A percentile compares a stretch with the other conserved stretches of the same genome.
Evolutionary conservation across 2,329 filamentous ascomycete genomes (phyloP).

Genomic region (Apiospora pterosperma): DNA sequence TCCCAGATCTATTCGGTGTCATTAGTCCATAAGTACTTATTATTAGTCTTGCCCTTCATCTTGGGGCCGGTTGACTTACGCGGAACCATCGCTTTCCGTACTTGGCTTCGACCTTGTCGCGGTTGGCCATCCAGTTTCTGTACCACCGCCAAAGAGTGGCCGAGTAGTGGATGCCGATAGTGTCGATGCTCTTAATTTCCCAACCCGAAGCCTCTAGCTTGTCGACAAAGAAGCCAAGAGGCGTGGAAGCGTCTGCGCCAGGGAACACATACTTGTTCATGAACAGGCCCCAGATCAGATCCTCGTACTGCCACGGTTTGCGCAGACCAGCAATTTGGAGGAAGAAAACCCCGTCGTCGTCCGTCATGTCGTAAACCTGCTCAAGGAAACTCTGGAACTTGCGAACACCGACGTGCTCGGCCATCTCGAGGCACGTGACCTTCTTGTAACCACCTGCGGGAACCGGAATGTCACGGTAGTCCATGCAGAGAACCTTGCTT

Average conservation of each 20-base stretch:
- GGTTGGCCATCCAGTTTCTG: constrained; percentile 95
- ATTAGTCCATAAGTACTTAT: too few species aligned
- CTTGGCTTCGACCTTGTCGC: constrained; percentile 88
- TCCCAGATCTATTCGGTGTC: constrained; percentile 58
- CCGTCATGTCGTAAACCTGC: constrained; percentile 92
- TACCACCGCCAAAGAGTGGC: constrained; percentile 96
- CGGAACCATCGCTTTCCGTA: constrained; percentile 96
- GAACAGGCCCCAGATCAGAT: constrained; percentile 96
- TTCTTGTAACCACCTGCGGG: constrained; percentile 81
- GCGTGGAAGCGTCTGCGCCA: constrained; percentile 91
- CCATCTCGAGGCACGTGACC: constrained; percentile 98
- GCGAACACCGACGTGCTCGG: constrained; percentile 94
- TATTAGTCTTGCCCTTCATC: not conserved
- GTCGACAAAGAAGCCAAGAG: constrained; percentile 82
- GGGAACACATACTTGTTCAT: constrained; percentile 99
- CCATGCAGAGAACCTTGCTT: constrained; percentile 89
- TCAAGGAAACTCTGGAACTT: constrained; percentile 77
- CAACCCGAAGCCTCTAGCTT: constrained; percentile 83
- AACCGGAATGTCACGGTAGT: constrained; percentile 91
- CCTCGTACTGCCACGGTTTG: constrained; percentile 96
- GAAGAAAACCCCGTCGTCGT: constrained; percentile 95
- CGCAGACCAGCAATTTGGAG: constrained; percentile 92
- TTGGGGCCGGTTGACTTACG: constrained; percentile 50
- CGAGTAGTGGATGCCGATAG: constrained; percentile 94
- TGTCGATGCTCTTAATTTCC: constrained; percentile 90